Base-by-base conservation (phyloP, 129 eudicot genomes). In the Chrysanthemum seticuspe region DNA sequence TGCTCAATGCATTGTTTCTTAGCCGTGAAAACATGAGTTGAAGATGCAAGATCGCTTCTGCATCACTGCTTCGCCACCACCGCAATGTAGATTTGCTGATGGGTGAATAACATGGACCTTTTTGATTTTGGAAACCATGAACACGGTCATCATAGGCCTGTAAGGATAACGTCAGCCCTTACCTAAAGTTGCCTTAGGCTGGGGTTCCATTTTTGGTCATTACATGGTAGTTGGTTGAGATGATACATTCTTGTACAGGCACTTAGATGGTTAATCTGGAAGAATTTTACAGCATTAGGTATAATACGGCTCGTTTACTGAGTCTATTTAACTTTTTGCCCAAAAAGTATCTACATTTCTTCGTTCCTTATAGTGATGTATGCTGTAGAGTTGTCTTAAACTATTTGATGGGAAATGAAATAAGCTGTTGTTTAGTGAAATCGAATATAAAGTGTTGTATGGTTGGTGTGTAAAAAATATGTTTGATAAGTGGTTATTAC, bases 181-280 rank as follows among this genome's bases (percentile, higher is more conserved):
- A 48, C 65, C 53, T 25, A 58, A 27, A 44, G 76, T 56, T 36
- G 63, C 52, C 31, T 56, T 18, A 34, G 61, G 75, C 50, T 18
- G 49, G 68, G 55, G 81, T 78, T 65, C 58, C 85, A 78, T 74
- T 85, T 85, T 81, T 85, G 85, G 72, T 70, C 63, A 65, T 62
- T 57, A 73, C 76, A 18, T 59, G 76, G 81, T 54, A 53, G 76
- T 70, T 70, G 19, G 78, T 60, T 59, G 62, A 71, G 75, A 74
- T 36, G 49, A 68, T 69, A 54, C 23, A 70, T 62, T 70, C 23
- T 78, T 83, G 84, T 78, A 78, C 47, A 40, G 47, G 9, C 47
- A 40, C 47, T 40, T 40, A 40, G 47, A 40, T 40, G 47, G 47
- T 40, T 40, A 40, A 40, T 40, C 47, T 7, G 47, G 10, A 40